These are phyloP conservation scores for Hyaloscypha hepaticicola DNA, from an alignment of 495 filamentous ascomycete genomes.

Conservation along the genomic window DNA sequence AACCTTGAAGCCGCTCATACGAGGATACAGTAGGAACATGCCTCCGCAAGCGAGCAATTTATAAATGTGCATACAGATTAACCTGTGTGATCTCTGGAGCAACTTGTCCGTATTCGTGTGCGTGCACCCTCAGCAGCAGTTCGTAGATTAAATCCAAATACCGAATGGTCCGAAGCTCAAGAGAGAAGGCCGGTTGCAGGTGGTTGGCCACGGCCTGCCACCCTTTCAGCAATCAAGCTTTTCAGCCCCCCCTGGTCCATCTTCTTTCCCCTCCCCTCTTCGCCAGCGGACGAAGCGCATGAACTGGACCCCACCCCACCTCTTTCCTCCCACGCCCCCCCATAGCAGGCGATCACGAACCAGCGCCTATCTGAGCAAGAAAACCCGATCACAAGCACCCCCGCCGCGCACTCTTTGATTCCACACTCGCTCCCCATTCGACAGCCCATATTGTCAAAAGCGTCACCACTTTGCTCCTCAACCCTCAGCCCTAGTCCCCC, in stretches of 20 bases:
- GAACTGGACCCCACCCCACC: not conserved
- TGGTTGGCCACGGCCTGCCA: not conserved
- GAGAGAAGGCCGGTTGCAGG: not conserved
- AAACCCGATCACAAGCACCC: not conserved
- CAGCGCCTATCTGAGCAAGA: not conserved
- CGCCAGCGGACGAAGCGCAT: not conserved
- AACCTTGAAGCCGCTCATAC: too few relatives aligned
- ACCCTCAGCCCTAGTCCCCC: not conserved
- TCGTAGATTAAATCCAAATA: not conserved
- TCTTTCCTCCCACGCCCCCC: not conserved
- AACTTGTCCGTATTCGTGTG: not conserved
- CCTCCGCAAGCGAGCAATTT: not conserved
- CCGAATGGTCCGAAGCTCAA: not conserved
- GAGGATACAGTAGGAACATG: not conserved
- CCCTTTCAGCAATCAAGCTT: slow-evolving; percentile 1
- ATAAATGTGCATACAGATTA: not conserved
- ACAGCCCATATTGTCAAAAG: not conserved
- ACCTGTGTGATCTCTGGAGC: not conserved
- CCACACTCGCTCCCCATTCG: not conserved
- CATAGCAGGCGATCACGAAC: not conserved
- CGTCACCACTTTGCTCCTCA: not conserved
- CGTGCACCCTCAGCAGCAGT: not conserved
- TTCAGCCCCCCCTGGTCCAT: not conserved
- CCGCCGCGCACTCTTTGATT: not conserved
- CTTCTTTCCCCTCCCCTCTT: slow-evolving; percentile 1